Percentiles rank a stretch among this genome's conserved stretches.
Evolutionary conservation across 148 eudicot species (phyloP).

Genomic region (Pharnaceum exiguum): DNA sequence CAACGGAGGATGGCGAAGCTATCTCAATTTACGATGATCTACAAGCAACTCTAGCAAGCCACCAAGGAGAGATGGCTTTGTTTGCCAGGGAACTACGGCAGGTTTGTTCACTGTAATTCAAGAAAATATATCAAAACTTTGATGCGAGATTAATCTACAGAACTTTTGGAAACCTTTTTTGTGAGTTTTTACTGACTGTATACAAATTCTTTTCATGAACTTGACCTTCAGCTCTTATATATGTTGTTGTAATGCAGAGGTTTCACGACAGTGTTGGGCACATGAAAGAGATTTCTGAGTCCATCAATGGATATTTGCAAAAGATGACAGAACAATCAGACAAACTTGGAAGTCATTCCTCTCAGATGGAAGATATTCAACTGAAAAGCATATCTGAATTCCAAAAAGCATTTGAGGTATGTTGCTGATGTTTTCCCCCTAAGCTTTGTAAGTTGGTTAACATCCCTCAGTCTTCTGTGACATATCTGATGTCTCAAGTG

Average conservation of each 20-base stretch:
- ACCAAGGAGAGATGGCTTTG: conserved; percentile 77
- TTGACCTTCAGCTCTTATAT: too few relatives aligned
- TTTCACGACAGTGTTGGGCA: conserved; percentile 54
- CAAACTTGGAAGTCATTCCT: conserved; percentile 58
- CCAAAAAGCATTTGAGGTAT: conserved; percentile 75
- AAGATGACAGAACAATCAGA: conserved; percentile 57
- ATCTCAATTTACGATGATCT: conserved; percentile 75
- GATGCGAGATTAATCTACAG: too few relatives aligned
- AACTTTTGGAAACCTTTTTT: too few relatives aligned
- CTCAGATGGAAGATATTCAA: conserved; percentile 60
- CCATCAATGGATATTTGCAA: conserved; percentile 46
- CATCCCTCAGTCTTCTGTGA: not conserved
- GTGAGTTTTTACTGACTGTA: too few relatives aligned
- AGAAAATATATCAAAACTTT: too few relatives aligned
- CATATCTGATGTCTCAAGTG: conserved; percentile 1
- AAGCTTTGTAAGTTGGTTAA: not conserved
- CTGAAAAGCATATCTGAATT: conserved; percentile 57
- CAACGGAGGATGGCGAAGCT: conserved; percentile 56
- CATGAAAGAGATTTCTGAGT: conserved; percentile 54
- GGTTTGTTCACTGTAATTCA: conserved; percentile 34
- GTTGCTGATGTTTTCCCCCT: not conserved
- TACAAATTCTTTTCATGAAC: not conserved
- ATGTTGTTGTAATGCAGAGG: conserved; percentile 44
- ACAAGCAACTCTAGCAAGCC: conserved; percentile 59
- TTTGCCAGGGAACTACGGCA: conserved; percentile 89